Evolutionary conservation across 1,284 basidiomycete genomes (phyloP).

Genomic region (Cerioporus squamosus): DNA sequence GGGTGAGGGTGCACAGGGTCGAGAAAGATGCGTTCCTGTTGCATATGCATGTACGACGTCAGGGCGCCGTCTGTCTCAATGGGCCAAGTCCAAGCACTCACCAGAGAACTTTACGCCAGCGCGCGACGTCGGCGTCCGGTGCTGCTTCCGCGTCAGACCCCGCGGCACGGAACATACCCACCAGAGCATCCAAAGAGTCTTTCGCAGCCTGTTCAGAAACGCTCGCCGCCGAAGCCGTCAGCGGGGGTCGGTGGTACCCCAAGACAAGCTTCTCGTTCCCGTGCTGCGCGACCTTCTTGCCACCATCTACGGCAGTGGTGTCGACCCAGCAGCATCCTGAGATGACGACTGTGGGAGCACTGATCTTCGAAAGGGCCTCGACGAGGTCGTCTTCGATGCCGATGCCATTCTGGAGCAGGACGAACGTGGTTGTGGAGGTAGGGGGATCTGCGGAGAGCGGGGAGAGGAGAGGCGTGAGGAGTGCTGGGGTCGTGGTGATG

Average conservation of each 20-base stretch:
- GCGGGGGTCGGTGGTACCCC: slow-evolving; percentile 31
- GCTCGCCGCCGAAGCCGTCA: slow-evolving; percentile 12
- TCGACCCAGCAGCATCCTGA: slow-evolving; percentile 46
- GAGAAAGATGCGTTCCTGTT: slow-evolving; percentile 43
- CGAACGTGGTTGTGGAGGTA: slow-evolving; percentile 29
- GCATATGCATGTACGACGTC: neutral
- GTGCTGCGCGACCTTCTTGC: slow-evolving; percentile 34
- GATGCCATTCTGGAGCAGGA: slow-evolving; percentile 46
- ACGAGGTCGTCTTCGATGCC: slow-evolving; percentile 43
- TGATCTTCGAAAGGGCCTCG: slow-evolving; percentile 24
- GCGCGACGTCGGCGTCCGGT: slow-evolving; percentile 43
- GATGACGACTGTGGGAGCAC: slow-evolving; percentile 31
- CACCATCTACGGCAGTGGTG: slow-evolving; percentile 38
- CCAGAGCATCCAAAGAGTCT: slow-evolving; percentile 35
- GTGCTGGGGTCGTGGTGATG: slow-evolving; percentile 34
- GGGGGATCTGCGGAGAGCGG: slow-evolving; percentile 1
- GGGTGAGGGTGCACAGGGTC: slow-evolving; percentile 43
- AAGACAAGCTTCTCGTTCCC: slow-evolving; percentile 40
- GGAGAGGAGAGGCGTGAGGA: slow-evolving; percentile 36
- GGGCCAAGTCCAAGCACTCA: slow-evolving; percentile 22
- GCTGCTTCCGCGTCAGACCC: slow-evolving; percentile 38
- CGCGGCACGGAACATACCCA: slow-evolving; percentile 37
- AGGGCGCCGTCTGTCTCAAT: neutral
- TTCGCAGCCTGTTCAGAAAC: slow-evolving; percentile 27
- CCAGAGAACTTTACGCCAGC: slow-evolving; percentile 52